Percentiles rank a stretch among this genome's conserved stretches.
Conservation (phyloP, 768 basidiomycete species). For the Hypholoma sublateritium region DNA sequence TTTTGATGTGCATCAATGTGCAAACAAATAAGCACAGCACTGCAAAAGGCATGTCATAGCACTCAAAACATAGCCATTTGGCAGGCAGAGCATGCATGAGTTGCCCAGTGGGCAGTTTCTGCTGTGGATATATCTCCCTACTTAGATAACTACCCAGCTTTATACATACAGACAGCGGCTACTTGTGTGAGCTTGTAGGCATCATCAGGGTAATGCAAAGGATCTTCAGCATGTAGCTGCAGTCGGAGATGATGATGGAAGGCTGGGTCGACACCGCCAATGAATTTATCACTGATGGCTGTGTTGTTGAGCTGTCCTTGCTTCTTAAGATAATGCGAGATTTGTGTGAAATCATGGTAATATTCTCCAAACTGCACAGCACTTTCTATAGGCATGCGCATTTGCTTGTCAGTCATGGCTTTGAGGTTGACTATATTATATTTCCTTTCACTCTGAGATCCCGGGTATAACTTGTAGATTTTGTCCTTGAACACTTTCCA, state of each 20-base stretch:
- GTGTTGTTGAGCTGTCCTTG: background rate
- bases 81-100: no score
- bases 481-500: conserved; percentile 9
- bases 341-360: conserved; percentile 1
- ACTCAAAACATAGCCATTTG: no score
- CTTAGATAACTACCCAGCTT: no score
- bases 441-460: background rate
- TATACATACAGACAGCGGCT: no score
- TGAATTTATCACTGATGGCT: background rate
- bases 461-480: conserved; percentile 5
- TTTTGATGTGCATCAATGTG: no score
- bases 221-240: background rate
- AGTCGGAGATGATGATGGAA: background rate
- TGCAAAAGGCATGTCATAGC: no score
- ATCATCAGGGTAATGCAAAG: background rate
- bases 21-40: no score
- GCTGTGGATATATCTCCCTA: no score
- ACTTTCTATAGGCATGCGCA: background rate
- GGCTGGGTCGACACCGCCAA: background rate
- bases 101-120: no score
- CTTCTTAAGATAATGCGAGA: background rate
- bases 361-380: conserved; percentile 4
- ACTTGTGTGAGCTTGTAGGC: no score
- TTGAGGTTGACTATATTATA: conserved; percentile 4
- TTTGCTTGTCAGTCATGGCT: conserved; percentile 6